Evolutionary conservation across 768 basidiomycete species (phyloP), one percentile per base, ranked within the genome.

Genomic region (Gautieria morchelliformis): DNA sequence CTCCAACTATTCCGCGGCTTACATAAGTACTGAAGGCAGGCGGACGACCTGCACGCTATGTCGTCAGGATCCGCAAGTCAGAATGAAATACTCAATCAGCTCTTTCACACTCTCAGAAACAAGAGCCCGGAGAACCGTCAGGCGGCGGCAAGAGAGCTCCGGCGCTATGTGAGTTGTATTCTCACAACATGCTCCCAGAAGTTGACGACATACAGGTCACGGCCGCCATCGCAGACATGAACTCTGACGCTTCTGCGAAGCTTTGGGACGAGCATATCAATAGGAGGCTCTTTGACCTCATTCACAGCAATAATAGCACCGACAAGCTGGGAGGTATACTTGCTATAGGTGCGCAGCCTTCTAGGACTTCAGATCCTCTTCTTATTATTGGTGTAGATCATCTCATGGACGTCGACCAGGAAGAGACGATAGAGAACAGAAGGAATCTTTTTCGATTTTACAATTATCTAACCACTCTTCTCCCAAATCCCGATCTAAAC

Each of bases 381-480:
- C 10, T 20, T 45, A 30, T 14, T 49, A 24, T 20, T 7, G 19
- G 19, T 78, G 1, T 59, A 81, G 91, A 92, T 66, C 78, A 86
- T 64, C 78, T 94, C 8, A 76, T 93, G 47, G 83, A 84, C 51
- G 79, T 83, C 48, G 86, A 88, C 41, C 80, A 81, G 35, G 89
- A 90, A 70, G 89, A 89, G 68, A 83, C 82, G 9, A 82, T 89
- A 51, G 87, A 91, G 68, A 88, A 85, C 65, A 76, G 83, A 24
- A 33, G 56, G 41, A 84, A 87, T 62, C 80, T 89, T 40, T 93
- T 88, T 70, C 82, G 89, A 52, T 85, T 94, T 68, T 91, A 87
- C 74, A 90, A 91, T 71, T 94, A 96, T 72, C 86, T 96, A 70
- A 91, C 93, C 67, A 83, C 89, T 42, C 79, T 95, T n/a, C 78